Conservation (phyloP, 1,284 basidiomycete species). For the Trichosporon sp. region DNA sequence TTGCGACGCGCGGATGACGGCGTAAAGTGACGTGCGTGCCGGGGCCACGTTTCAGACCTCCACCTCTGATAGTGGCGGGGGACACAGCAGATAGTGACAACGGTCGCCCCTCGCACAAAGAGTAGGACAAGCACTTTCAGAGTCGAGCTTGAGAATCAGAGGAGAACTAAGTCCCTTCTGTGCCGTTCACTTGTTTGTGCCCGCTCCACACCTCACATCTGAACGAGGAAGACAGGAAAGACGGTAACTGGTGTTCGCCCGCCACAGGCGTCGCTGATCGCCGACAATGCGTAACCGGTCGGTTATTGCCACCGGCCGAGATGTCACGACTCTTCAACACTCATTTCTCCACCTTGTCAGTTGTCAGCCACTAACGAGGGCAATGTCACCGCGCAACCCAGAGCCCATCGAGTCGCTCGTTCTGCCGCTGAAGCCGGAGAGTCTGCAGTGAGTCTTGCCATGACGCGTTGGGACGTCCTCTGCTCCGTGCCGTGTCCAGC, state of each 20-base stretch:
- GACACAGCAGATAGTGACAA: neutral
- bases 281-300: slow-evolving; percentile 18
- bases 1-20: neutral
- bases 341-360: neutral
- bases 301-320: slow-evolving; percentile 14
- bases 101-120: neutral
- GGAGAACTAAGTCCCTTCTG: too few relatives aligned
- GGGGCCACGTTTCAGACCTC: slow-evolving; percentile 16
- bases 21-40: neutral
- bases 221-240: neutral
- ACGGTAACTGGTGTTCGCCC: neutral
- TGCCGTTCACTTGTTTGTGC: too few relatives aligned
- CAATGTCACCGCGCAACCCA: slow-evolving; percentile 35
- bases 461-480: too few relatives aligned
- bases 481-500: too few relatives aligned
- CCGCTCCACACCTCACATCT: too few relatives aligned
- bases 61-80: slow-evolving; percentile 10
- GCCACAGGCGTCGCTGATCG: slow-evolving; percentile 11
- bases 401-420: slow-evolving; percentile 44
- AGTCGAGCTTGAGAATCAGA: too few relatives aligned
- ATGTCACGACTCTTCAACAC: neutral
- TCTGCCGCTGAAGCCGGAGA: slow-evolving; percentile 50
- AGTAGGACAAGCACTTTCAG: neutral
- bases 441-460: slow-evolving; percentile 42
- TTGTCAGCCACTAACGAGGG: too few relatives aligned